These are phyloP conservation scores for Colletotrichum lini DNA, from an alignment of 2,329 filamentous ascomycete species.

Conservation along the genomic window DNA sequence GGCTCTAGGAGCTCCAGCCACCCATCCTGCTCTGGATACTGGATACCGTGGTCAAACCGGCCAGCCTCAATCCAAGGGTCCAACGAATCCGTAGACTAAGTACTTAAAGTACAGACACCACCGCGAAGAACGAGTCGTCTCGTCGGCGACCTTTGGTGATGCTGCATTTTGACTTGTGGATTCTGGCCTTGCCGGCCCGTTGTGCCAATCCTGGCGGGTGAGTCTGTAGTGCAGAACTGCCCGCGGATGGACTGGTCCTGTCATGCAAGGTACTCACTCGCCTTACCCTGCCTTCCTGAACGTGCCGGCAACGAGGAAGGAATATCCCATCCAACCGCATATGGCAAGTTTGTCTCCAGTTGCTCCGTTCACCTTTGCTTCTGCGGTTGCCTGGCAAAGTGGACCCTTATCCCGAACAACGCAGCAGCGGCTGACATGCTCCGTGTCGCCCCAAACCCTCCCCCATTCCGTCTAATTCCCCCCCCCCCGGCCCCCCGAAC, in stretches of 20 bases:
- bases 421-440: constrained; percentile 32
- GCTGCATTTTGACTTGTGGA: constrained; percentile 21
- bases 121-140: neutral
- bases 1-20: constrained; percentile 32
- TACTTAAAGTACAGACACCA: too few species aligned
- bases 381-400: constrained; percentile 25
- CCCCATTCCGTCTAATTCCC: neutral
- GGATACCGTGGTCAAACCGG: constrained; percentile 17
- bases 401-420: constrained; percentile 38
- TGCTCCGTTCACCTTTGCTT: neutral
- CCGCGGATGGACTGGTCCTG: neutral
- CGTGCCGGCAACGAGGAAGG: too few species aligned
- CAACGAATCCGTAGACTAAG: constrained; percentile 5
- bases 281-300: neutral
- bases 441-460: constrained; percentile 30
- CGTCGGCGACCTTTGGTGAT: neutral
- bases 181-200: constrained; percentile 16
- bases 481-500: constrained; percentile 2
- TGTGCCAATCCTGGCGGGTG: neutral
- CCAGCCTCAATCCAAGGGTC: constrained; percentile 32
- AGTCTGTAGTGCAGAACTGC: neutral
- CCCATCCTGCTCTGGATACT: constrained; percentile 13
- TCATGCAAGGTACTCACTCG: neutral
- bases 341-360: neutral
- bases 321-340: neutral